Evolutionary conservation across 75 land plant genomes (phyloP), one percentile per base, ranked within the genome.

Genomic region (Cupressus sempervirens): DNA sequence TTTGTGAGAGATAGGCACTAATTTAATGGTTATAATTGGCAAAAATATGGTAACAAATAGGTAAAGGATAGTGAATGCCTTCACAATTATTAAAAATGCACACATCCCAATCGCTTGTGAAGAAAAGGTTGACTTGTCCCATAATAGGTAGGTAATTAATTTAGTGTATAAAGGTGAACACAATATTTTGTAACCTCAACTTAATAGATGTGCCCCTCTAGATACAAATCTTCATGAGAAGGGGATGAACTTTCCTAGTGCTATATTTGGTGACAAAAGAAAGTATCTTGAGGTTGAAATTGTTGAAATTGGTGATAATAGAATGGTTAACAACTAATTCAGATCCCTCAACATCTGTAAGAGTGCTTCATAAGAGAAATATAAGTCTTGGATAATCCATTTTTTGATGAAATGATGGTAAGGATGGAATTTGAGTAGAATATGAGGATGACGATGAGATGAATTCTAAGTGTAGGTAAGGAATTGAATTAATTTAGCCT

Each of bases 1-100:
- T 48, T 67, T 73, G 62, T 82, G 52, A 32, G 67, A 34, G 94
- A 92, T 84, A 89, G 84, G 45, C 88, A 92, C 29, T 86, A 91
- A 18, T 90, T 90, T 86, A 95, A 95, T 90, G 96, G 95, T n/a
- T 95, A 91, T 80, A 93, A 90, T 40, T 95, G 96, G 96, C 80
- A 95, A 1, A 95, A 95, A 81, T 95, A 95, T 89, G 96, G 96
- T 38, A 93, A 95, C 83, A 95, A 95, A 89, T 93, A 91, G 87
- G 96, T 95, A 29, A 95, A 95, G 87, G 90, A 92, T n/a, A 90
- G 90, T 76, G 93, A 93, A 70, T 90, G 86, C 84, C 91, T 91
- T 36, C 85, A 95, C 29, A 95, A 95, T 88, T 95, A 95, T 80
- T 95, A 93, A 77, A 91, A 87, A 82, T 95, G 96, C 88, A 92